Percentiles rank a stretch among this genome's conserved stretches.
Conservation (phyloP, 1,284 basidiomycete species). For the Ustilago crameri region DNA sequence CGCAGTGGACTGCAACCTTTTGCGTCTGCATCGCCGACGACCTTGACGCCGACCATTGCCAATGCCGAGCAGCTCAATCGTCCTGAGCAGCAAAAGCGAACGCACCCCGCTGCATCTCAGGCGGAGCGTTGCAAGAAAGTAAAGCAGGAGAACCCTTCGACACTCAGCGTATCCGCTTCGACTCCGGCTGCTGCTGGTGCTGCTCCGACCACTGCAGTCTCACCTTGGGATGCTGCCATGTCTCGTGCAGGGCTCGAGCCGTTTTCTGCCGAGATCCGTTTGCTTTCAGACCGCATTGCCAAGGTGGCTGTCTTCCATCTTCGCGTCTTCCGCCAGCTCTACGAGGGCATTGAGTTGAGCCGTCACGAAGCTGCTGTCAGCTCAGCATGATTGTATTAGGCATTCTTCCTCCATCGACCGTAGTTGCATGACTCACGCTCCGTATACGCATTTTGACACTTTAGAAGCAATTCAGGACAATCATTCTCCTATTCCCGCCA, state of each 20-base stretch:
- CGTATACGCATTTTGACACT: background rate
- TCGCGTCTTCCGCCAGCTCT: constrained; percentile 53
- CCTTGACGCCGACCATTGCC: background rate
- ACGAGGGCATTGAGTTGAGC: constrained; percentile 40
- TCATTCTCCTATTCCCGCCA: background rate
- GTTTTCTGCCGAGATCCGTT: constrained; percentile 49
- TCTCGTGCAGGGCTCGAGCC: constrained; percentile 53
- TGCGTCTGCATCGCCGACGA: background rate
- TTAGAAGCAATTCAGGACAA: background rate
- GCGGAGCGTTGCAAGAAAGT: constrained; percentile 19
- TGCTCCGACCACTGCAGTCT: background rate
- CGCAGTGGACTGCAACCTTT: constrained; percentile 15
- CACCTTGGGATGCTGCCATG: constrained; percentile 36
- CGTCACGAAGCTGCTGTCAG: constrained; percentile 9
- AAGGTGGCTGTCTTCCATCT: constrained; percentile 60
- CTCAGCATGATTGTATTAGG: constrained; percentile 1
- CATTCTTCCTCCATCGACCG: no score
- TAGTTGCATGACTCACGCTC: no score
- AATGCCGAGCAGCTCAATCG: constrained; percentile 1
- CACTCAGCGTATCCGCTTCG: constrained; percentile 1
- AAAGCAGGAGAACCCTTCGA: constrained; percentile 1
- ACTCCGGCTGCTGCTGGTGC: background rate
- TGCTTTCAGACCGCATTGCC: constrained; percentile 53
- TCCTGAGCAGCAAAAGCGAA: constrained; percentile 21
- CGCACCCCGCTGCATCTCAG: background rate